Evolutionary conservation across 2,329 filamentous ascomycete species (phyloP).

Genomic region (Trichoderma sp.): DNA sequence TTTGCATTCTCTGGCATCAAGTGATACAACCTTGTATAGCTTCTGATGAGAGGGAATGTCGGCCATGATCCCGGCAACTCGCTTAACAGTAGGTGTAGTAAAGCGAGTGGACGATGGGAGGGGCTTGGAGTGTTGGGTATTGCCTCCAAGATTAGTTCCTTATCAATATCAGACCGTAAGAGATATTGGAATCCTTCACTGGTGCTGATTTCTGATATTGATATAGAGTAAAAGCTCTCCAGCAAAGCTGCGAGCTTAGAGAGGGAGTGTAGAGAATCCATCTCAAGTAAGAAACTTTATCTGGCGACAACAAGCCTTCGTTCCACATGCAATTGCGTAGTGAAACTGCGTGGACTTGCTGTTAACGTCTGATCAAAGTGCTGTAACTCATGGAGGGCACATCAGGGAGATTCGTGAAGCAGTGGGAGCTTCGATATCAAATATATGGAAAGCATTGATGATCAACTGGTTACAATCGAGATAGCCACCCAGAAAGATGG

Average conservation of each 20-base stretch:
- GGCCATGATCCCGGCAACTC: conserved; percentile 34
- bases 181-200: conserved; percentile 22
- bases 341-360: neutral
- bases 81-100: conserved; percentile 30
- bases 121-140: conserved; percentile 26
- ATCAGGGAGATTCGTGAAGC: neutral
- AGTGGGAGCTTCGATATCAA: neutral
- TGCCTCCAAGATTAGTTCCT: conserved; percentile 27
- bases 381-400: neutral
- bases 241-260: conserved; percentile 24
- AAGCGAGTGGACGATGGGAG: conserved; percentile 30
- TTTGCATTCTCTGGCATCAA: conserved; percentile 40
- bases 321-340: neutral
- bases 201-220: conserved; percentile 25
- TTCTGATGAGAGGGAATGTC: conserved; percentile 34
- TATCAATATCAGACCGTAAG: conserved; percentile 22
- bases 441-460: conserved; percentile 5
- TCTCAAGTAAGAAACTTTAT: neutral
- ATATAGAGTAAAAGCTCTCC: conserved; percentile 26
- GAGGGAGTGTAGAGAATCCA: conserved; percentile 17
- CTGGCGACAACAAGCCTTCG: neutral
- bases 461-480: neutral
- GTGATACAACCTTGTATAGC: conserved; percentile 39
- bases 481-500: neutral
- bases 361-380: neutral